Evolutionary conservation across 306 rosid species (phyloP).

Genomic region (Casuarina equisetifolia): DNA sequence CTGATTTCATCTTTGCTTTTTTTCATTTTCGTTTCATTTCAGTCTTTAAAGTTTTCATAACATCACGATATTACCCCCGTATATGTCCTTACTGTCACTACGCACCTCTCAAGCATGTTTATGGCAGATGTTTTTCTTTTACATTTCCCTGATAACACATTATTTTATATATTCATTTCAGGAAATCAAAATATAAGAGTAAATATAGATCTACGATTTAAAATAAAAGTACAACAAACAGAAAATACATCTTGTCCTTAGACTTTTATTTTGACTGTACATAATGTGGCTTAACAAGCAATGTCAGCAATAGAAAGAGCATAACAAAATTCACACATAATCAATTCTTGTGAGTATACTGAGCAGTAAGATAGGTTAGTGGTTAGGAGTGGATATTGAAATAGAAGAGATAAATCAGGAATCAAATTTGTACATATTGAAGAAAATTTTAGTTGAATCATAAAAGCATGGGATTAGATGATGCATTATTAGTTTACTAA

Average conservation of each 20-base stretch:
- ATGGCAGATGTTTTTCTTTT: too few relatives aligned
- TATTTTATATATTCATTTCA: not conserved
- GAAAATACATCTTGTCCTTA: not conserved
- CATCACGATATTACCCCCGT: not conserved
- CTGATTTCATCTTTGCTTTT: not conserved
- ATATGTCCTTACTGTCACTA: not conserved
- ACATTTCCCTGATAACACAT: too few relatives aligned
- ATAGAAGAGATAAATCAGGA: too few relatives aligned
- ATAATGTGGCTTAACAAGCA: not conserved
- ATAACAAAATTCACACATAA: not conserved
- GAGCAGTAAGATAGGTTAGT: too few relatives aligned
- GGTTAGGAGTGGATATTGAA: too few relatives aligned
- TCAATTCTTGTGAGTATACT: not conserved
- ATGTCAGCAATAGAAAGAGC: not conserved
- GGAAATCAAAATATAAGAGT: not conserved
- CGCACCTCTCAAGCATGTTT: not conserved
- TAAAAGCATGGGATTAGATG: not conserved
- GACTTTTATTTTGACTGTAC: not conserved
- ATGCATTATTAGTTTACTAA: not conserved
- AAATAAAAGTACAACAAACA: not conserved
- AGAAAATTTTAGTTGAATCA: slow-evolving; percentile 1
- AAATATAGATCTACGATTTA: not conserved
- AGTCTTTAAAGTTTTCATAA: not conserved
- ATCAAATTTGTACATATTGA: too few relatives aligned
- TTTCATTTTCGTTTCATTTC: not conserved